A percentile compares a stretch with the other conserved stretches of the same genome.
phyloP scores from a whole-genome alignment of 805 yeast species.

The Starmerella stellata region DNA sequence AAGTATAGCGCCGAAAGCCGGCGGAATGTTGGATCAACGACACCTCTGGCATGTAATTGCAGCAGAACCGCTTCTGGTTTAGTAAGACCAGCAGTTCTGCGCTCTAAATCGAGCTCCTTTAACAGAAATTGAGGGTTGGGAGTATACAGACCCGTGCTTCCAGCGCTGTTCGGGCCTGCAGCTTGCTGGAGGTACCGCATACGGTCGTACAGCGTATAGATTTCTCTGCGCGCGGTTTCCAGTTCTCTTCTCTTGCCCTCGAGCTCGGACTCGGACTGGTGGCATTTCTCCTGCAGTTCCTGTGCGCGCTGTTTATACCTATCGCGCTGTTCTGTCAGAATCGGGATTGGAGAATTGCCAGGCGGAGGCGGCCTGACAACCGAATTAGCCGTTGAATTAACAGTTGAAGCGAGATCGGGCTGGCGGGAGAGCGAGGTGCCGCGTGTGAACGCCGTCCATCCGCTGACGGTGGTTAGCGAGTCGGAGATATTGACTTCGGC shows the following conservation, averaged over 20 bases:
- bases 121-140: conserved; percentile 72
- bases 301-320: conserved; percentile 67
- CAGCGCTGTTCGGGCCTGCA: conserved; percentile 26
- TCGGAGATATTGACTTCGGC: conserved; percentile 16
- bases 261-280: conserved; percentile 36
- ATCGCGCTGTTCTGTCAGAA: conserved; percentile 87
- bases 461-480: conserved; percentile 22
- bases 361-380: conserved; percentile 19
- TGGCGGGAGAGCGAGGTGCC: conserved; percentile 17
- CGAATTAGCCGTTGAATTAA: background rate
- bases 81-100: conserved; percentile 52
- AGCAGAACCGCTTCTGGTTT: conserved; percentile 55
- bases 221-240: conserved; percentile 46
- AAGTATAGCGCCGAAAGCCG: conserved; percentile 38
- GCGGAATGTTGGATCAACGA: conserved; percentile 12
- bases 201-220: conserved; percentile 61
- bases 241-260: conserved; percentile 49
- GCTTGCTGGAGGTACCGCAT: conserved; percentile 22
- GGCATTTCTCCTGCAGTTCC: conserved; percentile 68
- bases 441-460: conserved; percentile 25
- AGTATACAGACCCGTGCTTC: conserved; percentile 32
- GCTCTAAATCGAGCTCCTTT: conserved; percentile 55
- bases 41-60: conserved; percentile 24
- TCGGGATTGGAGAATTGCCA: conserved; percentile 33
- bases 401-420: background rate